Evolutionary conservation across 352 stramenopile genomes (phyloP), one percentile per base, ranked within the genome.

Genomic region (Globisporangium polare): DNA sequence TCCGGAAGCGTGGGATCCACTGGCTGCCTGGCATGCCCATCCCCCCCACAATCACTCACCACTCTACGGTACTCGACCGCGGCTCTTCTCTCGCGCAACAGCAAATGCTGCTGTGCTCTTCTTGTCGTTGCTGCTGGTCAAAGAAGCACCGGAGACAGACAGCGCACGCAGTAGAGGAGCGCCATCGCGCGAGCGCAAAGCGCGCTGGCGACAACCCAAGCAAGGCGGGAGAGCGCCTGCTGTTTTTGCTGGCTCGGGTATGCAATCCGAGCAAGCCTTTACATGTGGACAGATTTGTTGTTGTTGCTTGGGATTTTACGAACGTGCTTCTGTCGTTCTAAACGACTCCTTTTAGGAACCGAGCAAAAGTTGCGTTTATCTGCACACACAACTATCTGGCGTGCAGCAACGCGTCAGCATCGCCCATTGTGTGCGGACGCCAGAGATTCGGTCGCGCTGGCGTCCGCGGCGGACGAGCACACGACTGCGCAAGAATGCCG

Each of bases 21-120:
- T 42, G 33, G 39, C 49, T 54, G 49, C 15, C 24, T 54, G 49
- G 1, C n/a, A 1, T 3, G 50, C n/a, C 50, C 50, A 56, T 56
- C 50, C 27, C 29, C 15, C 15, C 33, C 50, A 56, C 50, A 56
- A 56, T 56, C 50, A 56, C 27, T 55, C 50, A 42, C 50, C 49
- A 54, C 18, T 41, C 46, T 50, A 50, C 43, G 20, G 43, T 50
- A 50, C 43, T 7, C 43, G 8, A 4, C 39, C 0, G 5, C 22
- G 43, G 7, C 43, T 50, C 20, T 24, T 50, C 20, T 50, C 43
- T 55, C 50, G 50, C 50, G 18, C 50, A 54, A 54, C 33, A 43
- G n/a, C 5, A 15, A 43, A 33, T 9, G 5, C 7, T 20, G 39
- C 3, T 45, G 5, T n/a, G 13, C n/a, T n/a, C n/a, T n/a, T n/a